phyloP scores from a whole-genome alignment of 2,329 filamentous ascomycete species.

The Fonsecaea erecta region DNA sequence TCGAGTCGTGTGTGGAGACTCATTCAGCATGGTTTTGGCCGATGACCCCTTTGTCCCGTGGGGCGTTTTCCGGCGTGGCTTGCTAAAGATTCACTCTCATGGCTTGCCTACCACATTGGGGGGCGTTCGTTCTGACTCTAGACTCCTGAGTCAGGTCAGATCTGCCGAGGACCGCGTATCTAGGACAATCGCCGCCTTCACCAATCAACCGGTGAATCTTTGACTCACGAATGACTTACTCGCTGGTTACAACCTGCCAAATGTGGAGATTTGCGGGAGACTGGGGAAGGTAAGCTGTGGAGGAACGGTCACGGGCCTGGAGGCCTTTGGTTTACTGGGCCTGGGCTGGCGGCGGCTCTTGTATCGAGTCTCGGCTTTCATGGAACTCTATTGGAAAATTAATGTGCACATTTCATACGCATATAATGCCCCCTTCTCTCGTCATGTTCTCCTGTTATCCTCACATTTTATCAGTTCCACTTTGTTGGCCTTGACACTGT shows the following conservation, averaged over 20 bases:
- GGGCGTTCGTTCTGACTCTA: constrained; percentile 11
- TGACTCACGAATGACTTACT: not conserved
- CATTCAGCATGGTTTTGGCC: not conserved
- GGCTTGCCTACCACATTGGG: not conserved
- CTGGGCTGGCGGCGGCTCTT: not conserved
- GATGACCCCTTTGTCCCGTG: not conserved
- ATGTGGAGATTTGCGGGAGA: constrained; percentile 14
- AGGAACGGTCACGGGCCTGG: not conserved
- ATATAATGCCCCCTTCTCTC: not conserved
- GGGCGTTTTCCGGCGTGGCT: not conserved
- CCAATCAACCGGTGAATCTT: constrained; percentile 7
- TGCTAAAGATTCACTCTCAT: not conserved
- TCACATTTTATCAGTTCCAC: not conserved
- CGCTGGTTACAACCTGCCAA: not conserved
- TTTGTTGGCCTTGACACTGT: not conserved
- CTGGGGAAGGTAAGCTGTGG: not conserved
- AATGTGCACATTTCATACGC: constrained; percentile 2
- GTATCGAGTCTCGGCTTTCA: not conserved
- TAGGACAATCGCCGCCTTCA: constrained; percentile 1
- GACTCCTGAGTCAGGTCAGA: constrained; percentile 15
- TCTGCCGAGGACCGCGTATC: constrained; percentile 9
- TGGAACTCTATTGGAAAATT: not conserved
- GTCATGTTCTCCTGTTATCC: not conserved
- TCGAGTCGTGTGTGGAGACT: constrained; percentile 2
- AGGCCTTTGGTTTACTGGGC: not conserved